Base-by-base conservation (phyloP, 2,329 filamentous ascomycete species). In the Magnaporthiopsis poae region DNA sequence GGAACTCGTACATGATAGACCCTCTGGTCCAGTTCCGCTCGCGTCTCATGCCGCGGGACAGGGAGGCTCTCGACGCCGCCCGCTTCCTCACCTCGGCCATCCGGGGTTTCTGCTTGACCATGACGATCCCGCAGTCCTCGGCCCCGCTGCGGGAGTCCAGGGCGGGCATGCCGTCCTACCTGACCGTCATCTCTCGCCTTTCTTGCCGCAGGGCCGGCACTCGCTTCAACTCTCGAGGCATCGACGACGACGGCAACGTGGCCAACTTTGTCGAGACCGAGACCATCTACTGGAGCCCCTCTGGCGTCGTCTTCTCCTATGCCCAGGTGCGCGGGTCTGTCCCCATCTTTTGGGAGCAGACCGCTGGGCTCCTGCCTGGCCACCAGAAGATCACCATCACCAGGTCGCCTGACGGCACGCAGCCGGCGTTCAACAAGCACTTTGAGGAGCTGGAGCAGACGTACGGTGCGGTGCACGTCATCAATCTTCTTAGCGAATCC, bases 261-360 rank as follows among this genome's bases (percentile, higher is more conserved):
- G 93, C 95, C 68, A 99, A 99, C 76, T 99, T 96, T 77, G 95
- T 98, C n/a, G 95, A 99, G 77, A 95, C 92, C 0, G 95, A 99
- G 78, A 96, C 92, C 0, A 87, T 94, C 60, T 93, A 96, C 74
- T 96, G 91, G 89, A 89, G 89, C 71, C 90, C 90, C 0, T 86
- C 87, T 0, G 86, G 86, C 3, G 80, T 92, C 8, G 87, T 92
- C 66, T 98, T 98, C 75, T 98, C 95, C 0, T 99, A 97, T 76
- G 91, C 89, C 2, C 95, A 99, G 77, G 86, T 96, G 33, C 86
- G 95, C 72, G 95, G 95, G 56, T 97, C 93, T 8, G 91, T 99
- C 9, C 95, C 95, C 0, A 84, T 98, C 2, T 99, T 99, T 76
- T 99, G 95, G 95, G 95, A 99, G 76, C 95, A 98, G 76, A 86